Evolutionary conservation across 495 filamentous ascomycete species (phyloP), one percentile per base, ranked within the genome.

Genomic region (Penicillium desertorum): DNA sequence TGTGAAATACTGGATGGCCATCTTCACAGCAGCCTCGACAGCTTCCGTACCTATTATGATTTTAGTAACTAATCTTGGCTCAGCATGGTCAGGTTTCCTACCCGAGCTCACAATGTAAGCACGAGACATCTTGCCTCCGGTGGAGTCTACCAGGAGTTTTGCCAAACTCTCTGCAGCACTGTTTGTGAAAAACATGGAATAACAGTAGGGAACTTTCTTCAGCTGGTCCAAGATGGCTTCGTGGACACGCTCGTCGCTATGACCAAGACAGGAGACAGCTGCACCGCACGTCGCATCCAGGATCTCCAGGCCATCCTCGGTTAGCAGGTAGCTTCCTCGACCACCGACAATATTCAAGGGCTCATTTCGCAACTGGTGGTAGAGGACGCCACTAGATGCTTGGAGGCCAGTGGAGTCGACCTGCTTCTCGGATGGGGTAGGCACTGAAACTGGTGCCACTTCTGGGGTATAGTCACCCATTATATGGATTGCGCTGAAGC

Each of bases 11-110:
- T 86, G 85, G 4, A 80, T 64, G 6, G 81, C 76, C 47, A 86
- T 70, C 59, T 87, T 87, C 44, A 86, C 67, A 6, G 85, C 77
- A 0, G 82, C 80, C 53, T 89, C 86, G 51, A 86, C 80, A 5
- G 86, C 85, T 64, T 89, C 86, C 32, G 80, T 84, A 2, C 85
- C 73, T 66, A 42, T 61, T 9, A 5, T n/a, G 11, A n/a, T 12
- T 7, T 58, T 29, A 58, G 56, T 19, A 5, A 46, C 32, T 1
- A 32, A 9, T 19, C 19, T 47, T 20, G 22, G 12, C 19, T 14
- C 0, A 17, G 20, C 8, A 10, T 30, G 8, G 27, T 30, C 1
- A 41, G 22, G 5, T 11, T 10, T 30, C 45, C 12, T 52, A 70
- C 69, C 86, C 4, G 83, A 87, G 64, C 72, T 76, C 19, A 76